These are phyloP conservation scores for Rhododendron mucronatum DNA, from an alignment of 148 eudicot genomes.

Conservation along the genomic window DNA sequence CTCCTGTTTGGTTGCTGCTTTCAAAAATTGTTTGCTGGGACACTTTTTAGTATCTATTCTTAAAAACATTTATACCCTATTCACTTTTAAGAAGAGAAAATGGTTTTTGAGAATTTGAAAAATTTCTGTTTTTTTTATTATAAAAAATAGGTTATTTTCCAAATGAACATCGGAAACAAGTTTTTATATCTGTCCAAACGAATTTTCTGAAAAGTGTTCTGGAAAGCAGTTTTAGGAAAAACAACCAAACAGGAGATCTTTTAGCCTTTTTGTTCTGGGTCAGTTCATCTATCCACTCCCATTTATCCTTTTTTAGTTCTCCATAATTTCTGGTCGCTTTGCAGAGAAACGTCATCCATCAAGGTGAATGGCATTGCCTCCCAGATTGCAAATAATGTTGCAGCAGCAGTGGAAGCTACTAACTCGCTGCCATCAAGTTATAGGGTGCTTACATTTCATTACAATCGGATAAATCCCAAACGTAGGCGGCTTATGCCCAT, in stretches of 20 bases:
- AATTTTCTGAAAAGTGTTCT: background rate
- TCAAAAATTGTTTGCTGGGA: background rate
- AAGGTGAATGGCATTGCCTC: conserved; percentile 78
- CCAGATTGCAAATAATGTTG: conserved; percentile 67
- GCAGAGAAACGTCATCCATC: conserved; percentile 72
- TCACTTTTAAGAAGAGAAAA: background rate
- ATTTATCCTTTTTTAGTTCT: background rate
- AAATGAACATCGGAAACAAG: background rate
- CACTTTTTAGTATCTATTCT: background rate
- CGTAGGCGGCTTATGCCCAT: conserved; percentile 60
- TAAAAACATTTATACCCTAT: background rate
- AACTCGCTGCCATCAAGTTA: conserved; percentile 57
- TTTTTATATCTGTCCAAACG: background rate
- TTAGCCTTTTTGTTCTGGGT: background rate
- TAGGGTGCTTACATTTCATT: conserved; percentile 47
- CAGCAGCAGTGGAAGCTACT: conserved; percentile 81
- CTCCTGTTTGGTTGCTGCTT: background rate
- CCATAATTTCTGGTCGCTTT: conserved; percentile 14
- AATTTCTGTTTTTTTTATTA: background rate
- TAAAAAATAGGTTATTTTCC: background rate
- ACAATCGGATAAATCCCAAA: conserved; percentile 73
- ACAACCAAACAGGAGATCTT: background rate
- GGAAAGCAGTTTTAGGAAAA: background rate
- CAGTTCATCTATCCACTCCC: background rate
- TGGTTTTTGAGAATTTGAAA: background rate